Evolutionary conservation across 83 land plant genomes (phyloP).

Genomic region (Diphasiastrum complanatum): DNA sequence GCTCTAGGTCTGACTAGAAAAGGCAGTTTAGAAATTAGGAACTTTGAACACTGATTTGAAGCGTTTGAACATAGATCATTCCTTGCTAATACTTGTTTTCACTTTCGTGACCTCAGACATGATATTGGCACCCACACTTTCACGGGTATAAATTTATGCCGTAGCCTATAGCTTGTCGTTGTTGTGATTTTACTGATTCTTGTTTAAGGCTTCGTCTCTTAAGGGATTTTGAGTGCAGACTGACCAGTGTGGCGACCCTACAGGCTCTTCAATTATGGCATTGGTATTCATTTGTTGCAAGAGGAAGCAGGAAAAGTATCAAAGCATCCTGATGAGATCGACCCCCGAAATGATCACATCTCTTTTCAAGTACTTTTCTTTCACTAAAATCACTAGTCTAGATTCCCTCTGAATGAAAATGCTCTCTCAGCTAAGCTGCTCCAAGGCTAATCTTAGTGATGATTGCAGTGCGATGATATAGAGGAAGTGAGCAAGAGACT

Average conservation of each 20-base stretch:
- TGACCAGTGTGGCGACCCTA: too few relatives aligned
- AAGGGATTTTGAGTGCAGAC: too few relatives aligned
- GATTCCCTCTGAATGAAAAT: neutral
- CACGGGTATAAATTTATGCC: too few relatives aligned
- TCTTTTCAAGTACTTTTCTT: slow-evolving; percentile 54
- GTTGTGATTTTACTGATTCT: too few relatives aligned
- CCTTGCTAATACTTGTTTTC: neutral
- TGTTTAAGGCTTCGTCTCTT: too few relatives aligned
- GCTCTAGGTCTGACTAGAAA: neutral
- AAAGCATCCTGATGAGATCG: slow-evolving; percentile 23
- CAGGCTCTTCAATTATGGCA: slow-evolving; percentile 76
- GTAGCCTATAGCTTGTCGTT: too few relatives aligned
- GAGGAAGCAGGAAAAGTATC: slow-evolving; percentile 23
- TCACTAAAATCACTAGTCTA: neutral
- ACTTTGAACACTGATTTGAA: too few relatives aligned
- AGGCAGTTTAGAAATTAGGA: neutral
- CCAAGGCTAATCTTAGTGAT: neutral
- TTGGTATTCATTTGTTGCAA: slow-evolving; percentile 70
- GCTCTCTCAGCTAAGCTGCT: neutral
- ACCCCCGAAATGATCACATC: slow-evolving; percentile 73
- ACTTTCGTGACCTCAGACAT: neutral
- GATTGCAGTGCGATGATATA: slow-evolving; percentile 52
- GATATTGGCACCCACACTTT: neutral
- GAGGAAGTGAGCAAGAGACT: slow-evolving; percentile 45
- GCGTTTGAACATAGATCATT: too few relatives aligned